These are phyloP conservation scores for Ampelocalamus luodianensis DNA, from an alignment of 176 grass and related monocot species.

Conservation along the genomic window DNA sequence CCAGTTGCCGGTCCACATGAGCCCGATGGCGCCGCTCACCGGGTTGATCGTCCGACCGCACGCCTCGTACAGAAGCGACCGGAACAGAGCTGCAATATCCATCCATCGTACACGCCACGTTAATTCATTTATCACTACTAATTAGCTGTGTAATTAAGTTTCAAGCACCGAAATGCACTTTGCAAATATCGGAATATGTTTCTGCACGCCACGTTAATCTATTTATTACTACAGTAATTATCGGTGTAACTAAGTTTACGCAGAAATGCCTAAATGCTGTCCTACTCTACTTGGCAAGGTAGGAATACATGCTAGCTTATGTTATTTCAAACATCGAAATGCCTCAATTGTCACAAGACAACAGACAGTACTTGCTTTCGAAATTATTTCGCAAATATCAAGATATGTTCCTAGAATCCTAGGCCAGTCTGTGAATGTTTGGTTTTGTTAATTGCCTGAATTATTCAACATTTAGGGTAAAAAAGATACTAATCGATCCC, in stretches of 20 bases:
- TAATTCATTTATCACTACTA: background rate
- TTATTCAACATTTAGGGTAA: background rate
- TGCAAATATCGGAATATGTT: background rate
- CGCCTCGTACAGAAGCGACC: conserved; percentile 78
- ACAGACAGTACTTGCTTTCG: too few relatives aligned
- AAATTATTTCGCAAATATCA: too few relatives aligned
- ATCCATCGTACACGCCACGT: background rate
- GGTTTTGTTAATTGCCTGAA: background rate
- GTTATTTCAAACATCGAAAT: too few relatives aligned
- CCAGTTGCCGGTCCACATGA: conserved; percentile 87
- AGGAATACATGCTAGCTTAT: too few relatives aligned
- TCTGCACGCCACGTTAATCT: too few relatives aligned
- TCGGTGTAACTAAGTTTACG: too few relatives aligned
- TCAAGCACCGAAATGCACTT: background rate
- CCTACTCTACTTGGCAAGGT: too few relatives aligned
- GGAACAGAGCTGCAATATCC: conserved; percentile 51
- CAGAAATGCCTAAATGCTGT: too few relatives aligned
- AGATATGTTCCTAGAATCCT: background rate
- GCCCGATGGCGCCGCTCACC: conserved; percentile 71
- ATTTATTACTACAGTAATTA: too few relatives aligned
- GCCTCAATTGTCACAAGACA: too few relatives aligned
- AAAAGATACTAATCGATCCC: conserved; percentile 16
- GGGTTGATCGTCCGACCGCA: conserved; percentile 82
- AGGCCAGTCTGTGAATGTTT: background rate
- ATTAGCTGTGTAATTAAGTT: background rate